Percentiles rank a stretch among this genome's conserved stretches.
These are phyloP conservation scores for Eucalyptus caleyi DNA, from an alignment of 345 rosid genomes.

Conservation along the genomic window DNA sequence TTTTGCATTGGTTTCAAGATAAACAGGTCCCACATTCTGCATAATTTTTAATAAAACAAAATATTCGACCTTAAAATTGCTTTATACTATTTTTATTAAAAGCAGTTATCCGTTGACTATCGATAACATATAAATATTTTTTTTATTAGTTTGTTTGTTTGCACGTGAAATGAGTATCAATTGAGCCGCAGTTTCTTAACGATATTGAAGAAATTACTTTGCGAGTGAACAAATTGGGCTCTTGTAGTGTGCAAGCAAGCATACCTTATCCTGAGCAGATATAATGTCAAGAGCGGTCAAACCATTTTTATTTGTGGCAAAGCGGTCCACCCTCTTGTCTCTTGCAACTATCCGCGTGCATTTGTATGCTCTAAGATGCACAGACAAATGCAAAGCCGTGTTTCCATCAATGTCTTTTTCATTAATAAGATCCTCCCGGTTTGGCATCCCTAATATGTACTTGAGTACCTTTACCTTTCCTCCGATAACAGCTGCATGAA, in stretches of 20 bases:
- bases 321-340: neutral
- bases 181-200: rapidly evolving
- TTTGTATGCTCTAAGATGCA: rapidly evolving
- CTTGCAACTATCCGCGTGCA: rapidly evolving
- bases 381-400: neutral
- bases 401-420: neutral
- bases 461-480: neutral
- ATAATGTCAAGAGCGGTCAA: neutral
- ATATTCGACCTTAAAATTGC: too few relatives aligned
- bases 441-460: neutral
- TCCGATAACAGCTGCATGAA: neutral
- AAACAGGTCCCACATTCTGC: neutral
- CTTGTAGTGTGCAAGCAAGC: neutral
- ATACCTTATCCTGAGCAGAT: rapidly evolving
- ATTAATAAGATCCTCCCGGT: neutral
- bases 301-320: neutral
- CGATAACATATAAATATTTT: rapidly evolving
- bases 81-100: neutral
- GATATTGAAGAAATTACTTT: neutral
- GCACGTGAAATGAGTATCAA: neutral
- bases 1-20: neutral
- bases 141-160: neutral
- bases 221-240: neutral
- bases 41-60: too few relatives aligned
- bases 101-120: neutral